Evolutionary conservation across 208 protist genomes (phyloP), one percentile per base, ranked within the genome.

Genomic region (Acanthamoeba triangularis): DNA sequence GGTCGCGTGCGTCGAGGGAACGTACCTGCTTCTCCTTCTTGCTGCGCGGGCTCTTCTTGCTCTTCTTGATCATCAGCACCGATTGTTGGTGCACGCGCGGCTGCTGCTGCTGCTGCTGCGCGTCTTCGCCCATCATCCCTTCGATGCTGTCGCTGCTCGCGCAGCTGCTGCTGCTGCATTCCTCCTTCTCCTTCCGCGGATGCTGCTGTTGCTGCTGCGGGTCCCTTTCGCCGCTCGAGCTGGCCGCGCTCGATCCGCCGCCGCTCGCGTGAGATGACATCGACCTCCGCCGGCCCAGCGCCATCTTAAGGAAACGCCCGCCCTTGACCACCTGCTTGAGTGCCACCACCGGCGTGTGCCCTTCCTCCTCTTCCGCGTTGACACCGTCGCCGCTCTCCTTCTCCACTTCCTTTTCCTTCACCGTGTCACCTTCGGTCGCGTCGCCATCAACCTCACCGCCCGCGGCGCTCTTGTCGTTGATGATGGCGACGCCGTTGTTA

Each of bases 271-370:
- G 52, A 10, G 41, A 28, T 1, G 80, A 88, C 25, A 52, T 28
- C 28, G 80, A 54, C n/a, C 52, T 7, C 49, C 52, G 44, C 49
- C 35, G 5, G 30, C 80, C 80, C 47, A 56, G 80, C n/a, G 44
- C 35, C 80, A 88, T 47, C 80, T 88, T 88, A 49, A 54, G 49
- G 13, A 88, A 28, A 11, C 59, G 59, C 4, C 80, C 80, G 44
- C 49, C 80, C 52, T 63, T 54, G 49, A 88, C 80, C 23, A 88
- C 49, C 49, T 88, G 80, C 52, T 88, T 88, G 30, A 88, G 80
- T 14, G 80, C 28, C n/a, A 63, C 35, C 41, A 41, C 65, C 6
- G 25, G 30, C 72, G 3, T 2, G 5, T 49, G 37, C 13, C 16
- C 16, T 44, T 41, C 69, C 30, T 35, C 33, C 16, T 78, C 69